Percentiles rank a stretch among this genome's conserved stretches.
These are phyloP conservation scores for Silene coronaria DNA, from an alignment of 179 eudicot genomes.

Conservation along the genomic window DNA sequence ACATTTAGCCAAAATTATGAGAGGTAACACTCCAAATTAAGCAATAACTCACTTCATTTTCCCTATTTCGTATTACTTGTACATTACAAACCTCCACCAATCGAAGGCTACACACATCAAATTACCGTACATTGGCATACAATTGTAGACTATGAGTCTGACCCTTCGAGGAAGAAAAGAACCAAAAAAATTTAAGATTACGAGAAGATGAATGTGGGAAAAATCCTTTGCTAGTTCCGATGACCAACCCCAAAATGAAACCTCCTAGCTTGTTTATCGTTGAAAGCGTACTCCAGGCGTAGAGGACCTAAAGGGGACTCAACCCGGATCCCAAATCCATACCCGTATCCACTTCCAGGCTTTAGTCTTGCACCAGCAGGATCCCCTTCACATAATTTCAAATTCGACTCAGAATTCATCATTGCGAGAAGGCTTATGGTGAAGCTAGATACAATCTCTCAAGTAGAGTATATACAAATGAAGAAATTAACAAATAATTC, in stretches of 20 bases:
- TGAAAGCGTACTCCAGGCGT: conserved; percentile 90
- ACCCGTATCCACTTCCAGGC: conserved; percentile 93
- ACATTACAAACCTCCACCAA: background rate
- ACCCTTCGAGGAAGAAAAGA: background rate
- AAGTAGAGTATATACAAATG: background rate
- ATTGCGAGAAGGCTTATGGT: background rate
- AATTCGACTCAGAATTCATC: background rate
- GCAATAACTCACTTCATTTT: background rate
- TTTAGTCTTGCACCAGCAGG: conserved; percentile 94
- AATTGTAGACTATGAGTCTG: background rate
- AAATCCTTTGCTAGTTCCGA: conserved; percentile 40
- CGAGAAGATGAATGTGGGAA: background rate
- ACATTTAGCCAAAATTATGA: background rate
- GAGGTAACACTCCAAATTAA: background rate
- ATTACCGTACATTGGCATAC: background rate
- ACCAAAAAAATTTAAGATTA: background rate
- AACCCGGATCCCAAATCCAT: conserved; percentile 82
- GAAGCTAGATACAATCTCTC: background rate
- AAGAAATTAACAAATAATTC: background rate
- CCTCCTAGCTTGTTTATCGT: conserved; percentile 62
- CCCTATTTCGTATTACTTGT: background rate
- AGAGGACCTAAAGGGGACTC: conserved; percentile 95
- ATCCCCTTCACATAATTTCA: conserved; percentile 47
- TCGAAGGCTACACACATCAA: background rate
- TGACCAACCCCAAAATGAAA: conserved; percentile 95